Conservation (phyloP, 2,329 filamentous ascomycete genomes). For the Aspergillus fijiensis region DNA sequence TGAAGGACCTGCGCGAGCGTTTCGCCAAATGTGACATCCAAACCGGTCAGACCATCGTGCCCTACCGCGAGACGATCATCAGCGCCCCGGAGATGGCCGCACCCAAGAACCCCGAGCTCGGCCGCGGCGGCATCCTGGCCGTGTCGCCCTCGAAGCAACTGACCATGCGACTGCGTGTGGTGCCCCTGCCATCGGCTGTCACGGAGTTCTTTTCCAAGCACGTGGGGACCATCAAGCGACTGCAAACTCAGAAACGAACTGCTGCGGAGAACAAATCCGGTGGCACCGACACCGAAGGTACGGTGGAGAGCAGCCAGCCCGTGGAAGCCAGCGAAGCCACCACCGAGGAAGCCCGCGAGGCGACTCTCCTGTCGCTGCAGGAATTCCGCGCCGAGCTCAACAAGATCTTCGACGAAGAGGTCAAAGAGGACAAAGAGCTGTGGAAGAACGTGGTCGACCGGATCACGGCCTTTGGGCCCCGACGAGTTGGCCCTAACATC, state of each 20-base stretch:
- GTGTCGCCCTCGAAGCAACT: constrained; percentile 84
- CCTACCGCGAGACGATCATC: constrained; percentile 90
- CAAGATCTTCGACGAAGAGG: constrained; percentile 61
- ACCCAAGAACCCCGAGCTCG: constrained; percentile 79
- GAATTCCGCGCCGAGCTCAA: constrained; percentile 77
- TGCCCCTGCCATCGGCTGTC: constrained; percentile 73
- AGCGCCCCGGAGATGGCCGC: constrained; percentile 87
- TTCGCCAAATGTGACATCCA: constrained; percentile 95
- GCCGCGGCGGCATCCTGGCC: constrained; percentile 74
- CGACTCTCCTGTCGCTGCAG: constrained; percentile 64
- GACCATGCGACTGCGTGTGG: constrained; percentile 70
- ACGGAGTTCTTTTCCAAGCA: constrained; percentile 86
- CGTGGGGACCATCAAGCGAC: constrained; percentile 70
- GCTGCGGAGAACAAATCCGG: constrained; percentile 44
- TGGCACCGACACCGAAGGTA: constrained; percentile 37
- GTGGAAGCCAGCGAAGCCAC: constrained; percentile 49
- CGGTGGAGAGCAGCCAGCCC: constrained; percentile 39
- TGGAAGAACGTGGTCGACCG: constrained; percentile 77
- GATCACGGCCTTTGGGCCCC: constrained; percentile 87
- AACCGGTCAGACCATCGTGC: constrained; percentile 89
- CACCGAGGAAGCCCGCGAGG: constrained; percentile 56
- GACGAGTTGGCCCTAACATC: constrained; percentile 81
- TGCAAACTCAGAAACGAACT: constrained; percentile 70
- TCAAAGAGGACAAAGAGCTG: constrained; percentile 70
- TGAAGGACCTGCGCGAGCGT: constrained; percentile 88